Evolutionary conservation across 805 yeast species (phyloP).

Genomic region (Helenozyma rhizophorensis): DNA sequence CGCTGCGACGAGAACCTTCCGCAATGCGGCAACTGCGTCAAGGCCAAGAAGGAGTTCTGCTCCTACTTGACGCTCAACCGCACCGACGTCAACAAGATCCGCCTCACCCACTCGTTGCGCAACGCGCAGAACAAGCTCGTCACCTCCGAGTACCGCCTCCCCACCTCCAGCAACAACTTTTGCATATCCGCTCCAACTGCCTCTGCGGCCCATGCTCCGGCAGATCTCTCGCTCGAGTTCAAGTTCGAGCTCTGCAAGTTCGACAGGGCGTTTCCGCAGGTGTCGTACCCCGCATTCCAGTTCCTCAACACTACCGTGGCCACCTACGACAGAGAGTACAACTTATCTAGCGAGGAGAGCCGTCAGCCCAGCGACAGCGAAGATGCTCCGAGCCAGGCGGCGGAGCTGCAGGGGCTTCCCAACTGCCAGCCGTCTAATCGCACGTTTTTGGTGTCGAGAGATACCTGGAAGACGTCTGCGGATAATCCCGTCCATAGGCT

Average conservation of each 20-base stretch:
- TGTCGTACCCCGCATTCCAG: constrained; percentile 19
- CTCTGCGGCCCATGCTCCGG: background rate
- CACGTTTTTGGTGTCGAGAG: no score
- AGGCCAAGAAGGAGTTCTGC: constrained; percentile 23
- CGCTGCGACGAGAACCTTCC: background rate
- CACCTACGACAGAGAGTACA: background rate
- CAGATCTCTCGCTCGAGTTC: constrained; percentile 15
- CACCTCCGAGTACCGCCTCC: constrained; percentile 22
- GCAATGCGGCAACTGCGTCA: constrained; percentile 17
- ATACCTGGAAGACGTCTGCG: no score
- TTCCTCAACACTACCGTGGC: constrained; percentile 12
- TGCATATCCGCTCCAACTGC: background rate
- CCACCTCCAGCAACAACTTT: constrained; percentile 16
- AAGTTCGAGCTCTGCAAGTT: constrained; percentile 20
- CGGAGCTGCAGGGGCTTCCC: no score
- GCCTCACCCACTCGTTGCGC: constrained; percentile 25
- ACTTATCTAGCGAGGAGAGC: background rate
- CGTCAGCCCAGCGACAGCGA: background rate
- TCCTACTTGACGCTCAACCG: constrained; percentile 19
- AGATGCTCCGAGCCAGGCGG: no score
- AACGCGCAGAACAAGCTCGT: constrained; percentile 24
- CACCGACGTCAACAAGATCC: constrained; percentile 19
- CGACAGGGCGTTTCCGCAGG: constrained; percentile 18
- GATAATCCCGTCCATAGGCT: no score
- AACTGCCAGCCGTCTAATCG: no score